Conservation (phyloP, 2,329 filamentous ascomycete genomes). For the Botryotinia narcissicola region DNA sequence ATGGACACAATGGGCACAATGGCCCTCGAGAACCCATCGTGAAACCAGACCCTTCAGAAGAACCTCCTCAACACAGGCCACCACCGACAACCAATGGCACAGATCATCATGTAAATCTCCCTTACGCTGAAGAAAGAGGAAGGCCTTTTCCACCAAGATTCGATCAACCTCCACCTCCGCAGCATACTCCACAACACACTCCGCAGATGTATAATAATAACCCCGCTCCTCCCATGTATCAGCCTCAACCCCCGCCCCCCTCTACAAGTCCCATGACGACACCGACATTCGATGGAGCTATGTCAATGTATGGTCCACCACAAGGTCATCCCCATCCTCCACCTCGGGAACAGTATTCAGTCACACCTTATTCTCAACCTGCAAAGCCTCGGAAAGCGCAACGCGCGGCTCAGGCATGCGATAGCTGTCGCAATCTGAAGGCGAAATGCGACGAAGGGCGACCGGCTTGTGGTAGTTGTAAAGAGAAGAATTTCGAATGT, state of each 20-base stretch:
- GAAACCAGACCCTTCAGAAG: constrained; percentile 50
- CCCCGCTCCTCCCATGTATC: constrained; percentile 24
- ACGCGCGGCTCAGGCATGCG: constrained; percentile 67
- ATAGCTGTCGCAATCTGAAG: constrained; percentile 82
- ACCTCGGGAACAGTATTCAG: constrained; percentile 29
- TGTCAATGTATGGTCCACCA: constrained; percentile 26
- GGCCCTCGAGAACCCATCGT: constrained; percentile 49
- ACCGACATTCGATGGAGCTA: constrained; percentile 16
- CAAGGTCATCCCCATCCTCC: constrained; percentile 22
- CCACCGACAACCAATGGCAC: constrained; percentile 32
- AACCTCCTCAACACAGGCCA: constrained; percentile 41
- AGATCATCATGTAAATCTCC: constrained; percentile 33
- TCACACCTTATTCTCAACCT: constrained; percentile 13
- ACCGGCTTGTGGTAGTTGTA: constrained; percentile 75
- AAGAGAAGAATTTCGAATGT: constrained; percentile 79
- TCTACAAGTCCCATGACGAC: constrained; percentile 35
- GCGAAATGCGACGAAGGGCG: constrained; percentile 88
- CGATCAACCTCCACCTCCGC: constrained; percentile 29
- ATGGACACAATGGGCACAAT: constrained; percentile 19
- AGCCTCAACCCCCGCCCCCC: constrained; percentile 28
- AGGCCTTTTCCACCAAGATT: constrained; percentile 26
- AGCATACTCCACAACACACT: constrained; percentile 9
- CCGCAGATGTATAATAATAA: constrained; percentile 17
- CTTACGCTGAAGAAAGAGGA: constrained; percentile 31
- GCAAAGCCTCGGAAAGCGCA: constrained; percentile 33